Evolutionary conservation across 2,329 filamentous ascomycete species (phyloP).

Genomic region (Thyridium curvatum): DNA sequence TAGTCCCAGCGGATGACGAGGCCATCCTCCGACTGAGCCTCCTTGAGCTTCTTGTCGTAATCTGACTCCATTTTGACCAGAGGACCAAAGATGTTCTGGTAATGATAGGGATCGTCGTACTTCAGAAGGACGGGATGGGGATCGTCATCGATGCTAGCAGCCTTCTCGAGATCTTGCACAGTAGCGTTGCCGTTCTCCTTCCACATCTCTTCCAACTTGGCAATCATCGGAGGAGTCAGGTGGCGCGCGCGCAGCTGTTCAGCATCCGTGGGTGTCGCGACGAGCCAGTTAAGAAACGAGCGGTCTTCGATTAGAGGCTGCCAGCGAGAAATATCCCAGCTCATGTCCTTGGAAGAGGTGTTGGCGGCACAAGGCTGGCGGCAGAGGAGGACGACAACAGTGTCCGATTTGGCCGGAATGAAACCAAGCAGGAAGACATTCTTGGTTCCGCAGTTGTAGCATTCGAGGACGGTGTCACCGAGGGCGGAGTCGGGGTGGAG

Average conservation of each 20-base stretch:
- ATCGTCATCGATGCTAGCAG: constrained; percentile 86
- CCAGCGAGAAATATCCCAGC: constrained; percentile 98
- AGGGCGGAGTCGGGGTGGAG: constrained; percentile 89
- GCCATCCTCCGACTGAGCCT: constrained; percentile 96
- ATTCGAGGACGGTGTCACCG: constrained; percentile 93
- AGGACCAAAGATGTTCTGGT: constrained; percentile 97
- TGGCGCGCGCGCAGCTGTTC: constrained; percentile 95
- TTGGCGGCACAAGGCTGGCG: constrained; percentile 93
- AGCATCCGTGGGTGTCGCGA: constrained; percentile 80
- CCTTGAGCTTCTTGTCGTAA: constrained; percentile 98
- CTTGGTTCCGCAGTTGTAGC: constrained; percentile 99
- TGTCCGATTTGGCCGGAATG: constrained; percentile 97
- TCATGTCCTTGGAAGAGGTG: constrained; percentile 98
- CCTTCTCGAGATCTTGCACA: constrained; percentile 85
- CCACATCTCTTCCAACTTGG: constrained; percentile 96
- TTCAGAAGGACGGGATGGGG: constrained; percentile 86
- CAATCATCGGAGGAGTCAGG: constrained; percentile 88
- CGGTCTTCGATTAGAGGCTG: constrained; percentile 96
- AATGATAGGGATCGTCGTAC: constrained; percentile 97
- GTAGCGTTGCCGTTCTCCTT: constrained; percentile 90
- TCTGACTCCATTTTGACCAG: constrained; percentile 99
- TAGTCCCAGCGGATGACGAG: constrained; percentile 90
- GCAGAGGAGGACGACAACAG: constrained; percentile 92
- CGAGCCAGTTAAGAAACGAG: constrained; percentile 91
- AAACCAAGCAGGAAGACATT: constrained; percentile 97